These are phyloP conservation scores for Apocynum venetum DNA, from an alignment of 257 asterid species.

Conservation along the genomic window DNA sequence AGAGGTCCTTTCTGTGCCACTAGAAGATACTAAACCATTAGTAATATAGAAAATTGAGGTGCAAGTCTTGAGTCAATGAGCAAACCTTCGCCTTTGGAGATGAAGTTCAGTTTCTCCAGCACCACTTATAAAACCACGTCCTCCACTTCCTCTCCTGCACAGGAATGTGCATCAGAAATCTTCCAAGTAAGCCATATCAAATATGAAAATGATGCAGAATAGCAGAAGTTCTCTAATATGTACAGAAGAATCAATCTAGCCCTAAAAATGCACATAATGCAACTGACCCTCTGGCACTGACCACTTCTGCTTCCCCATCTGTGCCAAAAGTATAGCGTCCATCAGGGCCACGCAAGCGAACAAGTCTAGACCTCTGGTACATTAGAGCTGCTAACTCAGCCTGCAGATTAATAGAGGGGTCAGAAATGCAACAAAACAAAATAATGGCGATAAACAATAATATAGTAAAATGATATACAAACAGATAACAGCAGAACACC, in stretches of 20 bases:
- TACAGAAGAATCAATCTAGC: background rate
- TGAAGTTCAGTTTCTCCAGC: conserved; percentile 99
- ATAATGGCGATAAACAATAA: background rate
- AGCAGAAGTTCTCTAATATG: background rate
- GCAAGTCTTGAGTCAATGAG: conserved; percentile 7
- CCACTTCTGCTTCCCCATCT: conserved; percentile 85
- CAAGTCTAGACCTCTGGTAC: conserved; percentile 94
- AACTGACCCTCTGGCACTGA: conserved; percentile 95
- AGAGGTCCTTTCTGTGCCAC: background rate
- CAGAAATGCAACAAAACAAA: background rate
- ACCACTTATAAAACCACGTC: conserved; percentile 95
- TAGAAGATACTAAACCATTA: background rate
- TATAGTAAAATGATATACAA: background rate
- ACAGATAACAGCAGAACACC: conserved; percentile 34
- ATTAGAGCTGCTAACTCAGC: conserved; percentile 96
- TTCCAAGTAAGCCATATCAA: conserved; percentile 5
- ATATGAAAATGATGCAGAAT: background rate
- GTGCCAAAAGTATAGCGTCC: conserved; percentile 85
- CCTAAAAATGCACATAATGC: background rate
- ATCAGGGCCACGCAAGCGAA: conserved; percentile 77
- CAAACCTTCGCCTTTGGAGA: conserved; percentile 90
- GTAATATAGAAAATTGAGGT: background rate
- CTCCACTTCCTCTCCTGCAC: conserved; percentile 99
- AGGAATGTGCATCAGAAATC: conserved; percentile 21
- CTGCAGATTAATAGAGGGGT: conserved; percentile 34